phyloP scores from a whole-genome alignment of 192 early-diverging fungal genomes.

The Coemansia sp. region DNA sequence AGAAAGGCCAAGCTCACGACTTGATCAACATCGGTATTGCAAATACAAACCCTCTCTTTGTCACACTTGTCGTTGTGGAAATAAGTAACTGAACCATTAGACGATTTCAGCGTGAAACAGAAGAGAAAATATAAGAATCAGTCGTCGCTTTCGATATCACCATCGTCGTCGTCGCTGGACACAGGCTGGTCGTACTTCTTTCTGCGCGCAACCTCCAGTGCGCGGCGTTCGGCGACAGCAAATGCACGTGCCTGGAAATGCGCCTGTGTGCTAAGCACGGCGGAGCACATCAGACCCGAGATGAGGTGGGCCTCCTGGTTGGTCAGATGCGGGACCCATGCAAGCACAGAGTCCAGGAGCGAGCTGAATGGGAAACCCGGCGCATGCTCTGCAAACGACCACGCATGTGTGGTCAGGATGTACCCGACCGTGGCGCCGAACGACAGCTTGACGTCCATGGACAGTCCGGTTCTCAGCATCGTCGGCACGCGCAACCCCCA shows the following conservation, averaged over 20 bases:
- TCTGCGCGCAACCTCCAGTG: constrained; percentile 12
- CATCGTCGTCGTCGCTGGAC: constrained; percentile 12
- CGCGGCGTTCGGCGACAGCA: constrained; percentile 31
- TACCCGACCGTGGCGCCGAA: constrained; percentile 50
- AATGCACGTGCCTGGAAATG: constrained; percentile 23
- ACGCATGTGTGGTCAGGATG: constrained; percentile 52
- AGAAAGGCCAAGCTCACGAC: no score
- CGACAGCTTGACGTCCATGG: constrained; percentile 50
- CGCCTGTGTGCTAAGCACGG: constrained; percentile 42
- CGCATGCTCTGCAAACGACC: constrained; percentile 48
- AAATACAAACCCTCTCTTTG: no score
- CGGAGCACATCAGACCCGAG: constrained; percentile 47
- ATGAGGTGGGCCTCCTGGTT: constrained; percentile 47
- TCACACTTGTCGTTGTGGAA: no score
- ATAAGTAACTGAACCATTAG: no score
- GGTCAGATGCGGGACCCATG: constrained; percentile 37
- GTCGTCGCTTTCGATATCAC: background rate
- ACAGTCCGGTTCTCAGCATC: constrained; percentile 27
- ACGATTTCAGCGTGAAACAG: no score
- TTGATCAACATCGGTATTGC: no score
- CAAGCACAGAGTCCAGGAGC: constrained; percentile 33
- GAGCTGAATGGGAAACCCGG: constrained; percentile 42
- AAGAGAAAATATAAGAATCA: background rate
- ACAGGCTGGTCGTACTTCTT: constrained; percentile 39
- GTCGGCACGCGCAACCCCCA: constrained; percentile 53